A percentile compares a stretch with the other conserved stretches of the same genome.
These are phyloP conservation scores for Athelia sp. DNA, from an alignment of 1,284 basidiomycete species.

Conservation along the genomic window DNA sequence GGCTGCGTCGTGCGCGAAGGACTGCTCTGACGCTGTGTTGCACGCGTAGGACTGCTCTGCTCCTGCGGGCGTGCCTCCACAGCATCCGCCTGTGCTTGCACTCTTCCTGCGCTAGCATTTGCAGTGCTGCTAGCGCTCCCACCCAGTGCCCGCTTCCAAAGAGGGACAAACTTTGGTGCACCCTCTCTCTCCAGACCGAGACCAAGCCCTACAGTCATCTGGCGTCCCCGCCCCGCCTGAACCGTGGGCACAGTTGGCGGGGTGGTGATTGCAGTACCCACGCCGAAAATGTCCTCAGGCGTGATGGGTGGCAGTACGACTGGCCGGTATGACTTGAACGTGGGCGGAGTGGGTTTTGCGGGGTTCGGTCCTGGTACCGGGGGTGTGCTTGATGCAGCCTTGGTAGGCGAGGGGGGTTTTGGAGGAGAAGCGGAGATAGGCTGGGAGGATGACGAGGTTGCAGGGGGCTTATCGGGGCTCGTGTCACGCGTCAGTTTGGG, in stretches of 20 bases:
- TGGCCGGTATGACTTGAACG: not conserved
- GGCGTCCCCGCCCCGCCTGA: not conserved
- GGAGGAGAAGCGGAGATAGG: not conserved
- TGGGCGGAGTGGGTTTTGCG: not conserved
- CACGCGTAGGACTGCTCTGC: too few relatives aligned
- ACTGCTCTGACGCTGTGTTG: too few relatives aligned
- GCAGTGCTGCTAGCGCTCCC: not conserved
- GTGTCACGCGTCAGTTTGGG: too few relatives aligned
- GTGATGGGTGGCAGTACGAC: not conserved
- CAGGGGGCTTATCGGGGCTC: not conserved
- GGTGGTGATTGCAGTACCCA: not conserved
- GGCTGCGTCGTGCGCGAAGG: too few relatives aligned
- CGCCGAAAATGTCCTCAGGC: not conserved
- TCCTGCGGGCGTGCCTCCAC: too few relatives aligned
- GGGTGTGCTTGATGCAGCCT: not conserved
- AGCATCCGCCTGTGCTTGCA: too few relatives aligned
- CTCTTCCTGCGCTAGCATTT: not conserved
- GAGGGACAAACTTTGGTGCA: not conserved
- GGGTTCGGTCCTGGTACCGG: not conserved
- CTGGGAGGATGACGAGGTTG: not conserved
- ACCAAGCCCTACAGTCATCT: not conserved
- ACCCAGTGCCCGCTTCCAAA: not conserved
- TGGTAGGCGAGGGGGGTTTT: not conserved
- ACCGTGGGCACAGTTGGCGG: not conserved
- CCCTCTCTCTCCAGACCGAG: not conserved